These are phyloP conservation scores for Goffeauzyma gilvescens DNA, from an alignment of 768 basidiomycete species.

Conservation along the genomic window DNA sequence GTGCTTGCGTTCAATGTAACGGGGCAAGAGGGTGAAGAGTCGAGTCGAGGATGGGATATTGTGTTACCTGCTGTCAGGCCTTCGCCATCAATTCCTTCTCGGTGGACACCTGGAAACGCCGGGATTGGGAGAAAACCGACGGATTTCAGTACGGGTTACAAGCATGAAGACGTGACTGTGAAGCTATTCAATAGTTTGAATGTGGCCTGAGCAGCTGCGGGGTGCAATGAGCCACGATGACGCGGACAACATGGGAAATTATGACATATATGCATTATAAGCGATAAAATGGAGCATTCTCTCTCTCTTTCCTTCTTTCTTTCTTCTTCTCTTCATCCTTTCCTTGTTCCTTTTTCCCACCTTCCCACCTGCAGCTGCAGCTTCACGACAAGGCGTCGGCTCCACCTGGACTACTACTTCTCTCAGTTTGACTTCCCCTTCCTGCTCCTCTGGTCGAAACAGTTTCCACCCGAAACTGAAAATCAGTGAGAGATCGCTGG, in stretches of 20 bases:
- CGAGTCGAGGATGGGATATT: conserved; percentile 4
- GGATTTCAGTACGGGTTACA: not conserved
- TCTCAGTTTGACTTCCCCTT: too few relatives aligned
- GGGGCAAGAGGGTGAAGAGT: not conserved
- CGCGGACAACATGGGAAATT: not conserved
- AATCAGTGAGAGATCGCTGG: conserved; percentile 11
- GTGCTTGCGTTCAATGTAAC: conserved; percentile 5
- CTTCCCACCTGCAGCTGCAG: too few relatives aligned
- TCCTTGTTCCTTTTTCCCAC: too few relatives aligned
- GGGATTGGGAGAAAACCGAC: too few relatives aligned
- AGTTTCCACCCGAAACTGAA: not conserved
- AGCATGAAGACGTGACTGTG: not conserved
- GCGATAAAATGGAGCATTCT: not conserved
- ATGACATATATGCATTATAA: not conserved
- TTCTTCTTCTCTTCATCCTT: not conserved
- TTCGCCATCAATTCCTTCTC: too few relatives aligned
- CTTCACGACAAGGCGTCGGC: too few relatives aligned
- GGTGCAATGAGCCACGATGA: not conserved
- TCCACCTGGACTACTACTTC: too few relatives aligned
- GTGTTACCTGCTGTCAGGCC: not conserved
- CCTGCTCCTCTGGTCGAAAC: not conserved
- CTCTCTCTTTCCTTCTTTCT: not conserved
- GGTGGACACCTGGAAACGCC: too few relatives aligned
- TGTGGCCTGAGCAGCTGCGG: not conserved
- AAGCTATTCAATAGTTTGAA: not conserved